These are phyloP conservation scores for Dioscorea alata DNA, from an alignment of 106 monocot genomes.

Conservation along the genomic window DNA sequence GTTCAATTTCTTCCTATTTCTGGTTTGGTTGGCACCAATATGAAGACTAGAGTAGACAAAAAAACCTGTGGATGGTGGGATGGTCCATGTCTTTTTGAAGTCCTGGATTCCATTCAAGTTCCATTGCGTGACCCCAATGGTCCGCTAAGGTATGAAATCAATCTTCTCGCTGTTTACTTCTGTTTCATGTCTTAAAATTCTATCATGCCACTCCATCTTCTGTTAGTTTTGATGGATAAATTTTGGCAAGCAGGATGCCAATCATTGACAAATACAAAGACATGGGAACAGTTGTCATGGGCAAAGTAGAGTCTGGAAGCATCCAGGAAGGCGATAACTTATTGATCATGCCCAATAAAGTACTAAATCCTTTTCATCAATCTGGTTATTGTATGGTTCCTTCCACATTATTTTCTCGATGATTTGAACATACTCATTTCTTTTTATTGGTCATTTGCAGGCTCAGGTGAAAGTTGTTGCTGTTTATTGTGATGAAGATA, in stretches of 20 bases:
- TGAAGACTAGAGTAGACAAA: slow-evolving; percentile 62
- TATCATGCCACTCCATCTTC: neutral
- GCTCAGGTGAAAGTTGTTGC: slow-evolving; percentile 78
- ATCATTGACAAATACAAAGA: slow-evolving; percentile 98
- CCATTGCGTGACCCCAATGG: slow-evolving; percentile 86
- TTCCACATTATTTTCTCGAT: neutral
- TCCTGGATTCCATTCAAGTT: slow-evolving; percentile 76
- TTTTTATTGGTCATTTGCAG: slow-evolving; percentile 24
- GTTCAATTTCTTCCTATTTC: slow-evolving; percentile 95
- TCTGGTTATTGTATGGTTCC: neutral
- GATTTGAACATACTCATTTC: neutral
- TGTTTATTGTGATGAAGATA: slow-evolving; percentile 73
- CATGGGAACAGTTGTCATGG: slow-evolving; percentile 98
- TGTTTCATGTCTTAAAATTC: neutral
- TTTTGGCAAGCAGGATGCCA: slow-evolving; percentile 59
- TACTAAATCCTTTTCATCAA: slow-evolving; percentile 10
- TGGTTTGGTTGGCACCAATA: slow-evolving; percentile 78
- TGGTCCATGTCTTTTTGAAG: slow-evolving; percentile 90
- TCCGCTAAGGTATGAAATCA: slow-evolving; percentile 47
- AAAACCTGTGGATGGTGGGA: slow-evolving; percentile 79
- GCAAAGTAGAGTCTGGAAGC: slow-evolving; percentile 93
- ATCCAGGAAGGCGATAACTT: slow-evolving; percentile 80
- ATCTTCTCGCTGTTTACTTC: neutral
- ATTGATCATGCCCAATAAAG: slow-evolving; percentile 93
- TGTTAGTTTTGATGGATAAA: neutral